Evolutionary conservation across 768 basidiomycete species (phyloP), one percentile per base, ranked within the genome.

Genomic region (Mycena rosella): DNA sequence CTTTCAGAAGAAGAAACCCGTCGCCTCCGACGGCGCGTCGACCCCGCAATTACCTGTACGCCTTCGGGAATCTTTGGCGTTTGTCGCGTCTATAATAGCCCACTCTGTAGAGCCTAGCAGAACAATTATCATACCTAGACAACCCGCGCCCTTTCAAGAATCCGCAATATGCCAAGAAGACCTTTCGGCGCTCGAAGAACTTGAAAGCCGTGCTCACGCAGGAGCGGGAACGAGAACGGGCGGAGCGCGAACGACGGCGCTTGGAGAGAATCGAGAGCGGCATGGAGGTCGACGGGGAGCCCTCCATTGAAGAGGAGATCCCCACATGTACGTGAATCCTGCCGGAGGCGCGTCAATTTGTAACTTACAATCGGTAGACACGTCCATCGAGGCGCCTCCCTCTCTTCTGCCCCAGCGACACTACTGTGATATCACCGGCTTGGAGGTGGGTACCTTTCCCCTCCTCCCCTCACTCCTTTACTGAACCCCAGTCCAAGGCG

Each of bases 391-490:
- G 75, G 93, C 94, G 7, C 92, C 94, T 0, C 94, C 94, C 0
- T 95, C 93, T 13, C 74, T 96, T 1, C 80, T 92, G 10, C 94
- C 94, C 4, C 91, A 89, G 52, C 84, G 85, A 65, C 89, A 91
- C 66, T 94, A 92, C 59, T 95, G 94, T 73, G 94, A 95, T 78
- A 95, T 96, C 18, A 96, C 94, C 0, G 93, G 94, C 0, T 82
- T 96, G 15, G 93, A 94, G 78, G 93, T 91, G 32, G 10, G 78
- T 40, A 22, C 24, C 29, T 15, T 48, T 27, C 36, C 60, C 4
- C 29, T 18, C 8, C 5, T 40, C 15, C 4, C 30, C 29, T 17
- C 52, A 47, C 42, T 24, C 47, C 20, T 59, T 32, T 6, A 20
- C 40, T 42, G 9, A 66, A 15, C 36, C 13, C 20, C 26, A 45